A percentile compares a stretch with the other conserved stretches of the same genome.
These are phyloP conservation scores for Nicotiana knightiana DNA, from an alignment of 257 asterid species.

Conservation along the genomic window DNA sequence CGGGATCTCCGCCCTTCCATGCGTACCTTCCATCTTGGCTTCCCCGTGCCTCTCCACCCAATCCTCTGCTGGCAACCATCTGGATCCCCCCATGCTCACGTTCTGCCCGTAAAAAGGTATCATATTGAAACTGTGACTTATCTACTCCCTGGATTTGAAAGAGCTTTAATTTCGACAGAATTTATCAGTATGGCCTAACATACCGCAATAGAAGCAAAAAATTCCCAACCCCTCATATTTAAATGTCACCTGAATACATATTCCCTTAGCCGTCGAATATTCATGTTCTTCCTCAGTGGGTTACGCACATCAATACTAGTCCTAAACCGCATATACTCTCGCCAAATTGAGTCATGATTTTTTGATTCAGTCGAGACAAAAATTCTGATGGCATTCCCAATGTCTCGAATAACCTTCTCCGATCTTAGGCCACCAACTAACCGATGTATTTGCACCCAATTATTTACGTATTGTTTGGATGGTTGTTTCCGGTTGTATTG, in stretches of 20 bases:
- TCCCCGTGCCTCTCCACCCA: neutral
- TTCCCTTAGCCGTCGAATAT: neutral
- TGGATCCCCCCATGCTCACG: neutral
- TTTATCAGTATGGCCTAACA: neutral
- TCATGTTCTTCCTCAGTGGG: neutral
- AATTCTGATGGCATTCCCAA: neutral
- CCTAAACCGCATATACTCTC: neutral
- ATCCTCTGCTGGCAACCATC: neutral
- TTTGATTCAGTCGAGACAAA: neutral
- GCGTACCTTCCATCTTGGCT: neutral
- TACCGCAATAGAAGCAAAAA: neutral
- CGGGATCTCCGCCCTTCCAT: neutral
- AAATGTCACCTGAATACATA: neutral
- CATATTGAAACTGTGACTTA: neutral
- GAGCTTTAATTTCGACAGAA: neutral
- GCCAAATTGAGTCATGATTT: neutral
- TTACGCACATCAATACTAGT: neutral
- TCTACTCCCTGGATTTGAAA: neutral
- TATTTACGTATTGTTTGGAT: too few relatives aligned
- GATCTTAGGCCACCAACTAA: neutral
- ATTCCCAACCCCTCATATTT: neutral
- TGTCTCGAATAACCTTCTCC: neutral
- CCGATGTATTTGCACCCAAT: neutral
- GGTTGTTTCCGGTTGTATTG: too few relatives aligned
- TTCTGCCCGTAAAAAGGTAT: neutral